Percentiles rank a stretch among this genome's conserved stretches.
Evolutionary conservation across 345 rosid species (phyloP).

Genomic region (Eutrema heterophyllum): DNA sequence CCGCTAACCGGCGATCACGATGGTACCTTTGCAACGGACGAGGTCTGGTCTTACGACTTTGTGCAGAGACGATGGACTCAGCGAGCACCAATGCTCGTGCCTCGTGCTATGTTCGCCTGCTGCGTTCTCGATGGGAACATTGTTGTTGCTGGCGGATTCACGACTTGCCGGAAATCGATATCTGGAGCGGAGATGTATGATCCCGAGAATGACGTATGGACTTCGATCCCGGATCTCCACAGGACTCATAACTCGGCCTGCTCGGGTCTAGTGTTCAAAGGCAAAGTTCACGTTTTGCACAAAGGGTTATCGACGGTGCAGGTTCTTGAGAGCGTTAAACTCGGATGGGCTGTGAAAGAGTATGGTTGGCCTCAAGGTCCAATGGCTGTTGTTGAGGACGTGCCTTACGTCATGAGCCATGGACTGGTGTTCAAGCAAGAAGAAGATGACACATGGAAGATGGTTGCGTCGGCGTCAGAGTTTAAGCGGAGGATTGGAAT

Average conservation of each 20-base stretch:
- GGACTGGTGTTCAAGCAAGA: constrained; percentile 61
- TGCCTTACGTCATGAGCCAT: constrained; percentile 66
- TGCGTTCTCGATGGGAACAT: constrained; percentile 80
- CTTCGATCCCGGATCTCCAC: constrained; percentile 75
- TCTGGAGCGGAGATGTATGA: constrained; percentile 94
- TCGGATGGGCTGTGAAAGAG: constrained; percentile 76
- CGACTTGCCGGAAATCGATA: constrained; percentile 80
- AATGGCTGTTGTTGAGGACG: constrained; percentile 71
- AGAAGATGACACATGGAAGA: constrained; percentile 40
- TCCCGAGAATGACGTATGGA: constrained; percentile 74
- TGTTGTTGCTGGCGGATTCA: constrained; percentile 90
- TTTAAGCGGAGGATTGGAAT: constrained; percentile 79
- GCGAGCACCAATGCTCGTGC: constrained; percentile 74
- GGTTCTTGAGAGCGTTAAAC: constrained; percentile 55
- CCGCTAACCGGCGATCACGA: constrained; percentile 89
- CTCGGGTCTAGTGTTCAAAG: constrained; percentile 66
- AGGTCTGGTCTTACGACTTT: constrained; percentile 94
- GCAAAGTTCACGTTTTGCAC: constrained; percentile 76
- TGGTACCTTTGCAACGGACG: constrained; percentile 86
- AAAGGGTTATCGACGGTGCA: constrained; percentile 87
- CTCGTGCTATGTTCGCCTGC: constrained; percentile 97
- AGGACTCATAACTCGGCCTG: constrained; percentile 89
- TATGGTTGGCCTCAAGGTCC: constrained; percentile 87
- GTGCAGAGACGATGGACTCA: constrained; percentile 63
- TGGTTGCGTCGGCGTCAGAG: constrained; percentile 68